Conservation (phyloP, 495 filamentous ascomycete species). For the Oidiodendron maius region DNA sequence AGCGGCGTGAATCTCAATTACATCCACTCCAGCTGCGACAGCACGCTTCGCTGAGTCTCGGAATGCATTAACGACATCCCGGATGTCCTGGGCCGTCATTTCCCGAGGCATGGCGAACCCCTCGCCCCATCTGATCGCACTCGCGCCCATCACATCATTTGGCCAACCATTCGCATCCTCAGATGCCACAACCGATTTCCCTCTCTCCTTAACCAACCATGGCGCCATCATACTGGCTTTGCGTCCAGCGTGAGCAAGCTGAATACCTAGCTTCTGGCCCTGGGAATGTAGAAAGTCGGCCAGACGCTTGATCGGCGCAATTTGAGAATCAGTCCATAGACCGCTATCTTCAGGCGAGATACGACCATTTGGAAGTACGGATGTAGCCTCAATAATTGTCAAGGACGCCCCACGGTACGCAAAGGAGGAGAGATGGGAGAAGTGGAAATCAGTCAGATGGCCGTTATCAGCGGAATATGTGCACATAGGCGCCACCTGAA, state of each 20-base stretch:
- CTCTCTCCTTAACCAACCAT: constrained; percentile 41
- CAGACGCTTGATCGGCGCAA: constrained; percentile 54
- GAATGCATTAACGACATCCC: constrained; percentile 56
- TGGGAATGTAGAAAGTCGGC: constrained; percentile 58
- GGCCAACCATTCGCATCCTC: constrained; percentile 63
- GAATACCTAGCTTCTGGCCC: constrained; percentile 61
- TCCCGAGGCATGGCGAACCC: constrained; percentile 44
- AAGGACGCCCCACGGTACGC: constrained; percentile 59
- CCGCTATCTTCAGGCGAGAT: constrained; percentile 67
- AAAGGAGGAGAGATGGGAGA: constrained; percentile 56
- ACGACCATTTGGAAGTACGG: constrained; percentile 60
- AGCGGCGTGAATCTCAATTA: constrained; percentile 57
- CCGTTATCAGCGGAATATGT: constrained; percentile 64
- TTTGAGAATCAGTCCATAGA: constrained; percentile 66
- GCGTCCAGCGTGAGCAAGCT: constrained; percentile 69
- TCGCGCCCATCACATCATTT: constrained; percentile 56
- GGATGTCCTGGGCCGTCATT: constrained; percentile 56
- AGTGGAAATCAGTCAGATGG: constrained; percentile 64
- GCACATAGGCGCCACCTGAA: constrained; percentile 54
- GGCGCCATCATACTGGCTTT: constrained; percentile 62
- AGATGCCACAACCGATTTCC: constrained; percentile 32
- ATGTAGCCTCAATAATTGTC: constrained; percentile 63
- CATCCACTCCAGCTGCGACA: constrained; percentile 62
- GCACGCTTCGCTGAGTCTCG: constrained; percentile 52
- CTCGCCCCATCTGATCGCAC: constrained; percentile 27